Base-by-base conservation (phyloP, 1,284 basidiomycete species). In the Ceratobasidium sp. region DNA sequence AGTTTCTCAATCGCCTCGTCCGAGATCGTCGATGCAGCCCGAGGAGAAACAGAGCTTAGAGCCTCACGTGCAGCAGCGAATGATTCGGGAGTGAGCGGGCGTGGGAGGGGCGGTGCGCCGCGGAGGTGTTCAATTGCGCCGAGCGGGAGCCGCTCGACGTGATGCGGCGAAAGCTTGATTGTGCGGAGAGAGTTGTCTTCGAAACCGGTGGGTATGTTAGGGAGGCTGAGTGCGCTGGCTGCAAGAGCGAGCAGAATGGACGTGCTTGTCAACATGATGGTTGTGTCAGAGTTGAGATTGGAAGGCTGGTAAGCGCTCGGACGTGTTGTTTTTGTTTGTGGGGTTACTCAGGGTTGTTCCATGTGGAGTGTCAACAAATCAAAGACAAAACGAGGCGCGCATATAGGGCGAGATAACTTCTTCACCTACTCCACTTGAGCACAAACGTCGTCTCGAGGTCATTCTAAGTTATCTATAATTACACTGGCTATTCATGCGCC, bases 1-100 rank as follows among this genome's bases (percentile, higher is more conserved):
- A 69, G 66, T 45, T 24, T 8, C 14, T 67, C 65, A n/a, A 67
- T 67, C 6, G 65, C 65, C 27, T 54, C 51, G 36, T 67, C 65
- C 17, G 65, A 67, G 41, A 67, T 67, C n/a, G 31, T 29, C 14
- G 65, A 67, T 31, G 27, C 65, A 33, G 65, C 41, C 1, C 15
- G 36, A 22, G 33, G 17, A n/a, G 27, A 54, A n/a, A 54, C 45
- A 31, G 54, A 36, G 14, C 29, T 3, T 15, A 69, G 47, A 22
- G 51, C 54, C 4, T 19, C n/a, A 24, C 66, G 36, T 17, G 51
- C 53, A 41, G 36, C 41, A 29, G 54, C 36, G 22, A 69, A 14
- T 29, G 53, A 69, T 54, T 57, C 53, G 15, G 53, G 41, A 17
- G 66, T 57, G 29, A 69, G 66, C 36, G 53, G 53, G 19, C 53